These are phyloP conservation scores for Xanthoparmelia taractica DNA, from an alignment of 495 filamentous ascomycete species.

Conservation along the genomic window DNA sequence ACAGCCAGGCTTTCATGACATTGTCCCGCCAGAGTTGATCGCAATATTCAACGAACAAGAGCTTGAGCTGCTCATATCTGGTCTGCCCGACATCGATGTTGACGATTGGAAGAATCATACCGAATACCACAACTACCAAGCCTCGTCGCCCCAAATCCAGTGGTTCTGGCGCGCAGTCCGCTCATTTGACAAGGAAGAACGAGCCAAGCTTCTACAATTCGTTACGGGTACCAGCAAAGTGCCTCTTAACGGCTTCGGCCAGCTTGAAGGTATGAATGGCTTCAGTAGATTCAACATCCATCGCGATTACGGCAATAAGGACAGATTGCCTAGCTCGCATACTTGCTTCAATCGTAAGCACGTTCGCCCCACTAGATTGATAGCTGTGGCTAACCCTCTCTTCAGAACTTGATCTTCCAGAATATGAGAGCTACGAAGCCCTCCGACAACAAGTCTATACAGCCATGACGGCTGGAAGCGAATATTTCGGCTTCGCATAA, in stretches of 20 bases:
- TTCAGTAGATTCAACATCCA: constrained; percentile 98
- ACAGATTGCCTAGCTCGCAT: constrained; percentile 89
- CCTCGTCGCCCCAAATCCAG: constrained; percentile 91
- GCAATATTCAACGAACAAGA: constrained; percentile 99
- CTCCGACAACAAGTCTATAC: constrained; percentile 82
- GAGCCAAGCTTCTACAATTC: constrained; percentile 94
- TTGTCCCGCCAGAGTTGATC: constrained; percentile 89
- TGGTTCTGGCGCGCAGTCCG: constrained; percentile 99
- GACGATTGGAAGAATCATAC: constrained; percentile 99
- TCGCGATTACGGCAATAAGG: constrained; percentile 95
- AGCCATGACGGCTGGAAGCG: constrained; percentile 89
- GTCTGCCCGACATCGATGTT: constrained; percentile 91
- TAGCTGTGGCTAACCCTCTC: constrained; percentile 30
- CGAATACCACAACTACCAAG: constrained; percentile 96
- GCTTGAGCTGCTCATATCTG: constrained; percentile 92
- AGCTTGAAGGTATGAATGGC: constrained; percentile 98
- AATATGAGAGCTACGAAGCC: constrained; percentile 94
- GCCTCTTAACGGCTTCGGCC: constrained; percentile 96
- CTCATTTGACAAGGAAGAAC: constrained; percentile 98
- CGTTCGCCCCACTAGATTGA: constrained; percentile 1
- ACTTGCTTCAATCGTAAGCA: constrained; percentile 98
- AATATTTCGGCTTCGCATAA: constrained; percentile 98
- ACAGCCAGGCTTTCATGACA: constrained; percentile 82
- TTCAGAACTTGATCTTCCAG: constrained; percentile 93
- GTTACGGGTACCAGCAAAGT: constrained; percentile 98